Base-by-base conservation (phyloP, 148 eudicot genomes). In the Camellia granthamiana region DNA sequence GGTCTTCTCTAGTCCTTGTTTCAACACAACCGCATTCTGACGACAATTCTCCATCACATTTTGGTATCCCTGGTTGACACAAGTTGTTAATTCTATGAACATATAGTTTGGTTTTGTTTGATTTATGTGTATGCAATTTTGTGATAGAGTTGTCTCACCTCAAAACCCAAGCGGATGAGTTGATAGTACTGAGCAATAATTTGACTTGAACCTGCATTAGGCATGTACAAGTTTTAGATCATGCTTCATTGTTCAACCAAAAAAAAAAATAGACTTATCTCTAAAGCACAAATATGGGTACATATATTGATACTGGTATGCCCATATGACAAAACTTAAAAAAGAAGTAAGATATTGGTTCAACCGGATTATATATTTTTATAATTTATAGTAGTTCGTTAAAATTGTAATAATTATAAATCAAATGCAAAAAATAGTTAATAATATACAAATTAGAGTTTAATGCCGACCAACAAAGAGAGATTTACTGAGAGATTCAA, bases 171-270 rank as follows among this genome's bases (percentile, higher is more conserved):
- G 63, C 89, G 79, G 44, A 87, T 84, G 54, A 87, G 76, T 69
- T 86, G 89, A 69, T 86, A 86, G 61, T 86, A 86, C 78, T 86
- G 89, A n/a, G 86, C 86, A 84, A 84, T 87, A 30, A 87, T 75
- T 80, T 87, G 89, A 80, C 75, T 69, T 43, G 88, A 84, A 69
- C 86, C 88, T 86, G 84, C 63, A 71, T 69, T 23, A 12, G n/a
- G 21, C 44, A 51, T 5, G 1, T 7, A 61, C 4, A 19, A 10
- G 14, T n/a, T 30, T 16, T 5, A 59, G 55, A 18, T 30, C 44
- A 7, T 16, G 68, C 3, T 5, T 1, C 2, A 44, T 30, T 30
- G 38, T 30, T 30, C 38, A 30, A 30, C 38, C 38, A 30, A 30
- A 30, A 30, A 30, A 30, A 0, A 30, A 30, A 30, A 0, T 30